phyloP scores from a whole-genome alignment of 164 flowering plant species.

The Pachysandra terminalis region DNA sequence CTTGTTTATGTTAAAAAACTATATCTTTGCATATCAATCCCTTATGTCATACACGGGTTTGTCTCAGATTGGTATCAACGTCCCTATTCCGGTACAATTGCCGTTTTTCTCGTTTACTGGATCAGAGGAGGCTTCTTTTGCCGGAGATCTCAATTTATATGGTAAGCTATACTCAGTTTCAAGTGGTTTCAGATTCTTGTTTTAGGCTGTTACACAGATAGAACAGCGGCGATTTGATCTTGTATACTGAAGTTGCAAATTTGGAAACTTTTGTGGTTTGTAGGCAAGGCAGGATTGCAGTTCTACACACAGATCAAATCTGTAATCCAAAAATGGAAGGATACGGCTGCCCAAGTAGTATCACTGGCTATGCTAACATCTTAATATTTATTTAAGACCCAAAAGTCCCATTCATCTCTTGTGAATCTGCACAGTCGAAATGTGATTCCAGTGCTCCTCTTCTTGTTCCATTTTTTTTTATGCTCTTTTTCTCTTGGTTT shows the following conservation, averaged over 20 bases:
- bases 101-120: constrained; percentile 53
- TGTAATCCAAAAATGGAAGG: constrained; percentile 70
- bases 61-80: constrained; percentile 62
- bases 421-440: no score
- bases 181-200: no score
- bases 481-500: no score
- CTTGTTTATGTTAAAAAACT: no score
- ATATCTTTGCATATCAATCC: no score
- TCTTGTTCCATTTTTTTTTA: no score
- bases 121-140: constrained; percentile 44
- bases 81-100: constrained; percentile 51
- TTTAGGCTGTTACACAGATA: no score
- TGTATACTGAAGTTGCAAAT: not conserved
- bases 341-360: constrained; percentile 32
- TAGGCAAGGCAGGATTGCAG: constrained; percentile 65
- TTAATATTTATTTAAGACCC: no score
- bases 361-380: constrained; percentile 37
- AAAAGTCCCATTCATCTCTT: no score
- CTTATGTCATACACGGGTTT: not conserved
- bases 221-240: no score
- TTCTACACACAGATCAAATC: constrained; percentile 66
- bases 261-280: not conserved
- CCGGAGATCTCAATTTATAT: constrained; percentile 50
- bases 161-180: constrained; percentile 23
- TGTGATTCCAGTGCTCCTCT: no score